Conservation (phyloP, 441 rosid genomes). For the Populus trichocarpa region DNA sequence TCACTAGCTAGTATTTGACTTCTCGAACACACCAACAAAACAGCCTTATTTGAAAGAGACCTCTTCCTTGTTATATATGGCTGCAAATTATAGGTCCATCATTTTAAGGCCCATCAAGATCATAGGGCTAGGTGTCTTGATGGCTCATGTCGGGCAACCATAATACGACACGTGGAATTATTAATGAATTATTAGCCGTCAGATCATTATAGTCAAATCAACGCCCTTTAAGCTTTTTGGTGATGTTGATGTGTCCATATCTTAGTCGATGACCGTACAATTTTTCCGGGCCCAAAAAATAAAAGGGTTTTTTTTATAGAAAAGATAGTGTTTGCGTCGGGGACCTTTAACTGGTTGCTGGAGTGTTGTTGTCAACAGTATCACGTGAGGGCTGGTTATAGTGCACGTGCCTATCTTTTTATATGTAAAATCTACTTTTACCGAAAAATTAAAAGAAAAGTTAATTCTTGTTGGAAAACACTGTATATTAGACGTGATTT, state of each 20-base stretch:
- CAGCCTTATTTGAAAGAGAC: not conserved
- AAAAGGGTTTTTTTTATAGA: no score
- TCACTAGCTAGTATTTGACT: not conserved
- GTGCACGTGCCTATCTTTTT: not conserved
- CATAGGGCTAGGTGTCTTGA: not conserved
- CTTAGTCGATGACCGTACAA: not conserved
- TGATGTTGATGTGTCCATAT: not conserved
- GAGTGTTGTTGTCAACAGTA: not conserved
- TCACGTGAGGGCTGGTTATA: not conserved
- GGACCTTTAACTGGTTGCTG: not conserved
- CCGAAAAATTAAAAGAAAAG: not conserved
- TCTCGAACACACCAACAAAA: not conserved
- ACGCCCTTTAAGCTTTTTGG: not conserved
- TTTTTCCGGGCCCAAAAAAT: not conserved
- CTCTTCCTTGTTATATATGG: not conserved
- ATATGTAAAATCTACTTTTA: not conserved
- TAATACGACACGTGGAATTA: not conserved
- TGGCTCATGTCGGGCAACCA: not conserved
- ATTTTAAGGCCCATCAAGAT: not conserved
- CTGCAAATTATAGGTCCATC: not conserved
- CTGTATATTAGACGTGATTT: no score
- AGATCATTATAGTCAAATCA: not conserved
- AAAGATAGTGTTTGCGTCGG: not conserved
- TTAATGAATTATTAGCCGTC: not conserved
- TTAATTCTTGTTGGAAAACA: no score